Evolutionary conservation across 1,284 basidiomycete species (phyloP), one percentile per base, ranked within the genome.

Genomic region (Cutaneotrichosporon arboriforme): DNA sequence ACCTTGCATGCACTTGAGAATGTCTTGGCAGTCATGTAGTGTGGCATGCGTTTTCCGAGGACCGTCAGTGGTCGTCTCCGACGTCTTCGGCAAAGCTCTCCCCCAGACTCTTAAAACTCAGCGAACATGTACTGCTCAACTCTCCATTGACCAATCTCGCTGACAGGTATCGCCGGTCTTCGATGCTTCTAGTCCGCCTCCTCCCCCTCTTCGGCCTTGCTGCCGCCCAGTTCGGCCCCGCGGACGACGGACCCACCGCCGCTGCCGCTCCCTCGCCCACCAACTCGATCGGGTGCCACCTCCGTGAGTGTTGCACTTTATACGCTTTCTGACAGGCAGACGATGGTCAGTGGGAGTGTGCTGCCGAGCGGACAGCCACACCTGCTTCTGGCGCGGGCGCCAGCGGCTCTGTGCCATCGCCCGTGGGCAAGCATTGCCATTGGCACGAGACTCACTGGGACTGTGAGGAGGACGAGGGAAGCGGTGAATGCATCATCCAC

Each of bases 361-460:
- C 61, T 22, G 65, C 60, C 1, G 55, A 55, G 4, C 46, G 49
- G 34, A 58, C 60, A 3, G 58, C 45, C 2, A 55, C 57, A 9
- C 43, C 61, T 2, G 49, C 62, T 5, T 40, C 38, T 14, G 10
- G 4, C 50, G 49, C 2, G 48, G 54, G 8, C 52, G 36, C 8
- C 46, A 37, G 36, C n/a, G n/a, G n/a, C n/a, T 46, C 44, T 1
- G 52, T 52, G 2, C 56, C 65, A 2, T 63, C 65, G n/a, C 66
- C 65, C 0, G 65, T 60, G 9, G 59, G 62, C 60, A 57, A 31
- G 49, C 55, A 60, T 22, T 69, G 66, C 45, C 57, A 57, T 41
- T 63, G 55, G 58, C 66, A 68, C 50, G 61, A 62, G 41, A 63
- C 47, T 20, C 67, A 69, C 48, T 67, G 67, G 67, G 64, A 69